Conservation (phyloP, 768 basidiomycete genomes). For the Tylopilus subfusipes region DNA sequence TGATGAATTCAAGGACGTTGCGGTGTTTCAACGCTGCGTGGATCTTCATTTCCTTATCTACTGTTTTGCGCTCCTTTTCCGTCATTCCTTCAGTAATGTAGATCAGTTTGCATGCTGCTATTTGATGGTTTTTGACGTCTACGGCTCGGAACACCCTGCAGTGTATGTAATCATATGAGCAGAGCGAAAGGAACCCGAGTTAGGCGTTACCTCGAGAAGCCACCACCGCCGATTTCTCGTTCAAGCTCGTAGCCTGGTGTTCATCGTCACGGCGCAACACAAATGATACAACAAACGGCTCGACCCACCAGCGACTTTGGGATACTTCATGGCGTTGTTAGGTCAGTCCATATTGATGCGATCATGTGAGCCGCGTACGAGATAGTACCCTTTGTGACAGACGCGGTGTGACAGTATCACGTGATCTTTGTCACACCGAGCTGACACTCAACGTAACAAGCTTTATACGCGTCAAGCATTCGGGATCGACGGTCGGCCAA, state of each 20-base stretch:
- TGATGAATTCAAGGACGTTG: constrained; percentile 82
- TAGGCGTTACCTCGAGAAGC: constrained; percentile 67
- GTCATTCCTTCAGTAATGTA: constrained; percentile 59
- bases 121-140: constrained; percentile 56
- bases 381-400: constrained; percentile 23
- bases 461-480: too few species aligned
- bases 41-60: constrained; percentile 91
- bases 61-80: constrained; percentile 66
- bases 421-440: constrained; percentile 2
- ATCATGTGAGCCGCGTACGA: neutral
- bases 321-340: constrained; percentile 27
- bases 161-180: neutral
- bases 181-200: neutral
- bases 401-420: constrained; percentile 23
- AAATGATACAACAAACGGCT: neutral
- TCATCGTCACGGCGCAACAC: neutral
- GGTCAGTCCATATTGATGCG: constrained; percentile 8
- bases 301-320: constrained; percentile 29
- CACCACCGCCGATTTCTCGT: constrained; percentile 80
- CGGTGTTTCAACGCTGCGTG: constrained; percentile 75
- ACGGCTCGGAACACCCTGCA: constrained; percentile 81
- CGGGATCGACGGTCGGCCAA: neutral
- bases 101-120: constrained; percentile 89
- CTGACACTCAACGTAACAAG: too few species aligned
- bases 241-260: constrained; percentile 63